These are phyloP conservation scores for Silene latifolia DNA, from an alignment of 148 eudicot genomes.

Conservation along the genomic window DNA sequence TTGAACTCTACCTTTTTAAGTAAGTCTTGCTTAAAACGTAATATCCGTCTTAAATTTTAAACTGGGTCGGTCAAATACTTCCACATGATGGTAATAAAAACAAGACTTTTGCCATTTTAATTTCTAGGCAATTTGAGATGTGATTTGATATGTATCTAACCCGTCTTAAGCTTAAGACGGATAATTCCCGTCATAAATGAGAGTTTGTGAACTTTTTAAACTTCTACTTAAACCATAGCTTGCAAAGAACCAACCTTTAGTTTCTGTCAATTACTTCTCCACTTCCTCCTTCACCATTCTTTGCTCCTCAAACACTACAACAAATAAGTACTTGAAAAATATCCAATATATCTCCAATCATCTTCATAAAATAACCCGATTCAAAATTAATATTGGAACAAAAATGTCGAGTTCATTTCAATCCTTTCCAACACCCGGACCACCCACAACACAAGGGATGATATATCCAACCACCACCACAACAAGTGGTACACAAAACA, in stretches of 20 bases:
- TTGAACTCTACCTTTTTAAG: not conserved
- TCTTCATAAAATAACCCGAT: not conserved
- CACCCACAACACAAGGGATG: constrained; percentile 30
- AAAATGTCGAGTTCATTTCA: constrained; percentile 32
- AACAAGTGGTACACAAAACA: constrained; percentile 5
- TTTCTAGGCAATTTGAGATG: too few species aligned
- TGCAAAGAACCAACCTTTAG: constrained; percentile 19
- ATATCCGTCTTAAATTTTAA: too few species aligned
- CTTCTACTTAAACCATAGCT: constrained; percentile 26
- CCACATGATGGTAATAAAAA: too few species aligned
- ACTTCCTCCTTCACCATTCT: too few species aligned
- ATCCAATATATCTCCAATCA: not conserved
- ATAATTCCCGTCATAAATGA: too few species aligned
- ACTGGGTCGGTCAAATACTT: too few species aligned
- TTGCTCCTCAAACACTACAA: constrained; percentile 9
- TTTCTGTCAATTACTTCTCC: not conserved
- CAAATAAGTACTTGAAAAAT: not conserved
- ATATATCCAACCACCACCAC: constrained; percentile 38
- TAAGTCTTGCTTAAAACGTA: too few species aligned
- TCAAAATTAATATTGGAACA: not conserved
- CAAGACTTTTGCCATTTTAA: too few species aligned
- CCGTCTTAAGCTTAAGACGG: too few species aligned
- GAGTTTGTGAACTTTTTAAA: not conserved
- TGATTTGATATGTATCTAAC: too few species aligned
- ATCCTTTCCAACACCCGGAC: constrained; percentile 30